Conservation (phyloP, 257 asterid species). For the Solanum arcanum region DNA sequence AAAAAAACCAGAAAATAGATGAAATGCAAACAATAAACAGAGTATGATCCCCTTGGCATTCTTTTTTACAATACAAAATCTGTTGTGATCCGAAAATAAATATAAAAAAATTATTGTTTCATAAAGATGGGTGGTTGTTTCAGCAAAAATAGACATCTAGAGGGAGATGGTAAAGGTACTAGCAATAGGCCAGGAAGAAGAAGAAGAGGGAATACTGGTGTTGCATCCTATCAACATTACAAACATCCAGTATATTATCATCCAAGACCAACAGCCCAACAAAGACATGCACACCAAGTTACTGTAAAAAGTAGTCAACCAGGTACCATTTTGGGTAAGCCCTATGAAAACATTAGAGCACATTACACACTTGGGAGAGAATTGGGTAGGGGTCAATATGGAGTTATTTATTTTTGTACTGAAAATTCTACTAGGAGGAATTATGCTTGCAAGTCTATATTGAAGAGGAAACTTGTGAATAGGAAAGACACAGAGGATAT, state of each 20-base stretch:
- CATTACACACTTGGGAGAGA: conserved; percentile 47
- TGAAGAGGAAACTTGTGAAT: conserved; percentile 71
- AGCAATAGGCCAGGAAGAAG: conserved; percentile 19
- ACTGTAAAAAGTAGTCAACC: conserved; percentile 16
- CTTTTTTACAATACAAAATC: neutral
- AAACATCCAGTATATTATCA: conserved; percentile 7
- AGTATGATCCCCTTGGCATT: neutral
- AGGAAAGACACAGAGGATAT: conserved; percentile 69
- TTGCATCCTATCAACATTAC: neutral
- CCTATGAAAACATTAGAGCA: conserved; percentile 50
- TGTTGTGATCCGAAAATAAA: neutral
- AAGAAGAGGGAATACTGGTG: neutral
- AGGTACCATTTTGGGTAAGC: conserved; percentile 44
- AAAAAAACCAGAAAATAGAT: neutral
- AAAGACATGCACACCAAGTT: neutral
- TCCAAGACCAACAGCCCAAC: conserved; percentile 27
- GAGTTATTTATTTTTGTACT: conserved; percentile 54
- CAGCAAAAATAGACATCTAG: conserved; percentile 30
- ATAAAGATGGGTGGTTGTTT: conserved; percentile 40
- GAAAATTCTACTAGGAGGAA: conserved; percentile 39
- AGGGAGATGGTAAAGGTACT: conserved; percentile 16
- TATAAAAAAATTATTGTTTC: too few relatives aligned
- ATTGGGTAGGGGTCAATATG: conserved; percentile 79
- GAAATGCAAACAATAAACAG: neutral
- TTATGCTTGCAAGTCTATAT: conserved; percentile 68